These are phyloP conservation scores for Fusarium sp. DNA, from an alignment of 2,329 filamentous ascomycete genomes.

Conservation along the genomic window DNA sequence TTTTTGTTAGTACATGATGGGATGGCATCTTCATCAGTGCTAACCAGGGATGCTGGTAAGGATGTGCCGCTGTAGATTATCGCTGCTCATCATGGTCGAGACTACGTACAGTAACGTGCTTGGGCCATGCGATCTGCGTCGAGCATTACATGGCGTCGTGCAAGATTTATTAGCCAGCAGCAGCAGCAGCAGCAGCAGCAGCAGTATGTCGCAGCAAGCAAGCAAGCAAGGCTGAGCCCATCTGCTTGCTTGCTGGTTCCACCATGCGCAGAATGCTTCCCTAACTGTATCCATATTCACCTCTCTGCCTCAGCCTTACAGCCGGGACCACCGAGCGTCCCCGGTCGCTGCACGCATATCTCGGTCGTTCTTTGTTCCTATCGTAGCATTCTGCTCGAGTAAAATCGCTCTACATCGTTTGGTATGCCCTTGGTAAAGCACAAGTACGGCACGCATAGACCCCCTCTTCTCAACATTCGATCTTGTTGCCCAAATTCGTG, in stretches of 20 bases:
- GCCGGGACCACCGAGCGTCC: conserved; percentile 28
- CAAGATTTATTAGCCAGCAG: not conserved
- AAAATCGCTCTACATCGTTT: not conserved
- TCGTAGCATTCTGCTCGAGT: not conserved
- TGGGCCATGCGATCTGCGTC: not conserved
- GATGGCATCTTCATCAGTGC: not conserved
- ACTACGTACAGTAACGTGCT: not conserved
- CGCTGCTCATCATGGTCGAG: not conserved
- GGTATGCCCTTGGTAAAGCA: not conserved
- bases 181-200: not conserved
- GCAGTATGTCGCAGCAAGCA: not conserved
- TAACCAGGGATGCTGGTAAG: not conserved
- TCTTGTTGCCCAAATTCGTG: not conserved
- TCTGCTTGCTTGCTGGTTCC: not conserved
- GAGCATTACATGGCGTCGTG: not conserved
- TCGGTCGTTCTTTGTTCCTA: conserved; percentile 7
- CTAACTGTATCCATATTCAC: not conserved
- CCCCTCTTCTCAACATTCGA: not conserved
- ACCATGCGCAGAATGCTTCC: not conserved
- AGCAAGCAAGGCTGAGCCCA: not conserved
- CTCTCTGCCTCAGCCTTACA: conserved; percentile 42
- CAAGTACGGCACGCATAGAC: not conserved
- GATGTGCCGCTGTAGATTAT: not conserved
- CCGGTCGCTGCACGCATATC: conserved; percentile 4
- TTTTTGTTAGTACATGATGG: not conserved